Base-by-base conservation (phyloP, 208 protist species). In the Acanthamoeba royreba region DNA sequence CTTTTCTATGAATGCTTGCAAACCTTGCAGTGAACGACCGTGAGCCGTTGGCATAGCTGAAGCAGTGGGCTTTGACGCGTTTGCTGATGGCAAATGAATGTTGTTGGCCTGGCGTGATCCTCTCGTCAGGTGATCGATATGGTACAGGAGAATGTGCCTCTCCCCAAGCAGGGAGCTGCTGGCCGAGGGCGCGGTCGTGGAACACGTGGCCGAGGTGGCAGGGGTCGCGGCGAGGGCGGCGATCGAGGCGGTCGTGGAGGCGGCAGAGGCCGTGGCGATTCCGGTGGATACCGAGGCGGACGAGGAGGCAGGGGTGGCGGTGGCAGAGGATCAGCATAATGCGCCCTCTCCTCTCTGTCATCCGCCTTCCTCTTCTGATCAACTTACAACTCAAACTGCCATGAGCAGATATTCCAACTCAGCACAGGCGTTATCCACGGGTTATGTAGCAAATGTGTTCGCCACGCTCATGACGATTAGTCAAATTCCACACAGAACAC, bases 71-170 rank as follows among this genome's bases (percentile, higher is more conserved):
- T 63, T 25, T 63, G 25, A 63, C 22, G 22, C 53, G 22, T 63
- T 63, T 25, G 53, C 25, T 25, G 22, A 87, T 15, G 19, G 58
- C 19, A 28, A 88, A 15, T 31, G 19, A 17, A 17, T 43, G 13
- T 13, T 17, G 17, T 52, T 38, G 45, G n/a, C 17, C 25, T 85
- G 25, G 45, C 19, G 40, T 19, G 38, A 25, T 40, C 31, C 79
- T 63, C 22, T 35, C 19, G 9, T 22, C 52, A 92, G 86, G 61
- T 94, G 33, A 89, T 96, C 31, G 69, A 94, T 31, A 93, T 61
- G 63, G 87, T 95, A 2, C 49, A 93, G 35, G 86, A 96, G 52
- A 91, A 94, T 28, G 74, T 87, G 52, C 33, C 40, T 38, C 15
- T 92, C 86, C 90, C 35, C 46, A 93, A 79, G 72, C 79, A 58